Conservation (phyloP, 2,329 filamentous ascomycete genomes). For the Neofusicoccum laricinum region DNA sequence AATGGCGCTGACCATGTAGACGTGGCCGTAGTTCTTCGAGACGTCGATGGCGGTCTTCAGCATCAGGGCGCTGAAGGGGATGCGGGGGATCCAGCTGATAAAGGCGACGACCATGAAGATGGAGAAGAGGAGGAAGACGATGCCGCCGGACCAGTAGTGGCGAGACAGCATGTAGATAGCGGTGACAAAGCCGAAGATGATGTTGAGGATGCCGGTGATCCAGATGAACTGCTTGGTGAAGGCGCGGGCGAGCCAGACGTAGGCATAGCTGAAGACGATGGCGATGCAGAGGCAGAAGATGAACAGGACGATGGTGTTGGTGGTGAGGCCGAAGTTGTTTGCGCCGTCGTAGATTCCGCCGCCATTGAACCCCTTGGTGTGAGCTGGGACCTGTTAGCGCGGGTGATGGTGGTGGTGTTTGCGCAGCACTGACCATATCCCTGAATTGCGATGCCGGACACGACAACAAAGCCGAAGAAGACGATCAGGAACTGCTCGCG, state of each 20-base stretch:
- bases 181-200: slow-evolving; percentile 78
- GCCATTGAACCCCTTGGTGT: slow-evolving; percentile 61
- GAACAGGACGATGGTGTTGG: slow-evolving; percentile 85
- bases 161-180: slow-evolving; percentile 80
- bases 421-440: slow-evolving; percentile 56
- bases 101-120: slow-evolving; percentile 80
- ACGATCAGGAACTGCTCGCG: slow-evolving; percentile 61
- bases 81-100: slow-evolving; percentile 82
- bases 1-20: slow-evolving; percentile 80
- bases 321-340: slow-evolving; percentile 69
- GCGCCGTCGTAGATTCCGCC: slow-evolving; percentile 68
- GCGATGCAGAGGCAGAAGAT: slow-evolving; percentile 72
- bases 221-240: slow-evolving; percentile 92
- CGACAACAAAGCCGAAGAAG: slow-evolving; percentile 69
- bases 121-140: slow-evolving; percentile 82
- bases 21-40: slow-evolving; percentile 77
- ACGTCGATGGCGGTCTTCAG: slow-evolving; percentile 82
- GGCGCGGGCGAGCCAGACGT: slow-evolving; percentile 70
- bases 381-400: slow-evolving; percentile 35
- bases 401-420: background rate
- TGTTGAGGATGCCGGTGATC: slow-evolving; percentile 86
- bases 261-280: slow-evolving; percentile 70
- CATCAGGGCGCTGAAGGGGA: slow-evolving; percentile 90
- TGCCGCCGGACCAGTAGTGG: slow-evolving; percentile 77
- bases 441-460: slow-evolving; percentile 72